A percentile compares a stretch with the other conserved stretches of the same genome.
Evolutionary conservation across 2,329 filamentous ascomycete genomes (phyloP).

Genomic region (Aureobasidium pullulans): DNA sequence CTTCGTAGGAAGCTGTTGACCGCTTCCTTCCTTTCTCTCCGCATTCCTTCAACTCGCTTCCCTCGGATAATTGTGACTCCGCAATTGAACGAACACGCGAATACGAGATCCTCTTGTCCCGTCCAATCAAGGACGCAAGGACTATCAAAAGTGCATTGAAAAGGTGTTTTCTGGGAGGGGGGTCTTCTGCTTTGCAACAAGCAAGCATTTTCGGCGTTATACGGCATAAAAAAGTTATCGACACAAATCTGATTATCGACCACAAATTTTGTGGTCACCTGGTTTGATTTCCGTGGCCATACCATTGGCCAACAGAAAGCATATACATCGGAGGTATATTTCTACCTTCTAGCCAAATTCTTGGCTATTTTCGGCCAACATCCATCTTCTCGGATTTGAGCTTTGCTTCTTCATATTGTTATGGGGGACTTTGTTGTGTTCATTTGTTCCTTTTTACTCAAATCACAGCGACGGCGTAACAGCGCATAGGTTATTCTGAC

Average conservation of each 20-base stretch:
- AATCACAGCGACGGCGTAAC: no score
- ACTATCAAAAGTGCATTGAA: slow-evolving; percentile 8
- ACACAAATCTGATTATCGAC: neutral
- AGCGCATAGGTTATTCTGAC: no score
- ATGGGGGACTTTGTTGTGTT: no score
- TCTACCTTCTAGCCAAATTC: no score
- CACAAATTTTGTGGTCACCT: neutral
- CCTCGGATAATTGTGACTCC: neutral
- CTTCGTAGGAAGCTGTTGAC: slow-evolving; percentile 17
- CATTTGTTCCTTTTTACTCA: no score
- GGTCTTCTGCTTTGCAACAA: neutral
- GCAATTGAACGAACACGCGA: neutral
- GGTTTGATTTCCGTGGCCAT: no score
- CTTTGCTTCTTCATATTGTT: no score
- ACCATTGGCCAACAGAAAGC: no score
- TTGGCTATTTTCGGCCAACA: no score
- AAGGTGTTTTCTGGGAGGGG: neutral
- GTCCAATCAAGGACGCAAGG: neutral
- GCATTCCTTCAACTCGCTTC: neutral
- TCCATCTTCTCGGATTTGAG: no score
- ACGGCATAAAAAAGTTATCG: neutral
- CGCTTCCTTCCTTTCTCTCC: neutral
- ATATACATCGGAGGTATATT: no score
- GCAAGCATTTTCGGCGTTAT: neutral
- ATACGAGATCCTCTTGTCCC: neutral